These are phyloP conservation scores for Ilex paraguariensis DNA, from an alignment of 305 asterid genomes.

Conservation along the genomic window DNA sequence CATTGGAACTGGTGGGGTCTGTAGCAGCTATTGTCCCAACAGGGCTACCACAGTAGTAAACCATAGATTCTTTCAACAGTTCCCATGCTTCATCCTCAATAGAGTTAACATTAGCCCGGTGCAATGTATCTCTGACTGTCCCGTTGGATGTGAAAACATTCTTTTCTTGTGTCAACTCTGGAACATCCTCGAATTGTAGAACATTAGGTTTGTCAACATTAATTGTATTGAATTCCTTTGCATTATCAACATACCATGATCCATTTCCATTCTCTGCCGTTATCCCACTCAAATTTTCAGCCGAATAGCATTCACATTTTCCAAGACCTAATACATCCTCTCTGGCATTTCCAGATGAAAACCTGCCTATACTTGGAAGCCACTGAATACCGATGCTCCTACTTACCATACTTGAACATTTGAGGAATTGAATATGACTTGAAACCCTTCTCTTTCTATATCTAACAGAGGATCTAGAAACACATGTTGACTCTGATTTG, in stretches of 20 bases:
- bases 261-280: conserved; percentile 37
- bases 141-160: conserved; percentile 30
- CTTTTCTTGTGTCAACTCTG: conserved; percentile 23
- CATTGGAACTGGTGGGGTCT: conserved; percentile 47
- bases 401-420: conserved; percentile 15
- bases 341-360: conserved; percentile 15
- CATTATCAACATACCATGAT: conserved; percentile 30
- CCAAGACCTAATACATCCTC: conserved; percentile 13
- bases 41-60: conserved; percentile 59
- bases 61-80: conserved; percentile 48
- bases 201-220: conserved; percentile 21
- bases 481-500: conserved; percentile 16
- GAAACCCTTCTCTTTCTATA: conserved; percentile 29
- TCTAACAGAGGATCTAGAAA: conserved; percentile 21
- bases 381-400: conserved; percentile 14
- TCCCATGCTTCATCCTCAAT: conserved; percentile 74
- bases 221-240: conserved; percentile 20
- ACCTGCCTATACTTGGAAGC: conserved; percentile 10
- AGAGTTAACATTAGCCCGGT: conserved; percentile 23
- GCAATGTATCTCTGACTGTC: conserved; percentile 15
- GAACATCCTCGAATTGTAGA: conserved; percentile 24
- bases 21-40: conserved; percentile 74
- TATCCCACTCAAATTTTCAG: conserved; percentile 41
- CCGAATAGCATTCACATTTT: conserved; percentile 46
- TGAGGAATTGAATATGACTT: conserved; percentile 15